Base-by-base conservation (phyloP, 116 monocot genomes). In the Cymodocea nodosa region DNA sequence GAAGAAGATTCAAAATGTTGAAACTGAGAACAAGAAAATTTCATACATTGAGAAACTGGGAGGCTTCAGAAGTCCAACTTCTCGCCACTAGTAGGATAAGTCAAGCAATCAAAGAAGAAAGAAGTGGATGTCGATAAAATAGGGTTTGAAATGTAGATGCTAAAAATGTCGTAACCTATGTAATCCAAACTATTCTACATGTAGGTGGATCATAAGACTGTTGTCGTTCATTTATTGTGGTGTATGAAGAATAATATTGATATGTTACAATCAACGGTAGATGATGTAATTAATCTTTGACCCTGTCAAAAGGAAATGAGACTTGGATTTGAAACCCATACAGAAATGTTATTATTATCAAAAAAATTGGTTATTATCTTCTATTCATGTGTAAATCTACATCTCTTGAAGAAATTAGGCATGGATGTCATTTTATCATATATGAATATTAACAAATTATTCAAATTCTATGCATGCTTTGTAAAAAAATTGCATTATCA, bases 21-120 rank as follows among this genome's bases (percentile, higher is more conserved):
- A 11, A 16, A 57, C 60, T 15, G 19, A 23, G 8, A 69, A 52
- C 59, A 81, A 74, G 76, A 76, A 39, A 52, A 50, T 73, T 24
- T 76, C 81, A 30, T 79, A 80, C 60, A 68, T 75, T 35, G 72
- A 80, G 57, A 73, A 48, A 35, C 52, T 73, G 4, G 76, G 76
- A 25, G 73, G 73, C 17, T 35, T 81, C 51, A 69, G 76, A 51
- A 81, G 81, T 56, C 81, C 81, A 2, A 70, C 65, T 0, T 22
- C 66, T 13, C 69, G 73, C 39, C 65, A 44, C 20, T 65, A 65
- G 24, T 51, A 51, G 24, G 44, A 65, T 5, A 25, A 18, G 11
- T 5, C n/a, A 48, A 23, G 50, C 15, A 6, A 64, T 50, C 50
- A 50, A 64, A 40, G 15, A 6, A 50, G 19, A 36, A 64, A 22